A percentile compares a stretch with the other conserved stretches of the same genome.
Evolutionary conservation across 1,284 basidiomycete genomes (phyloP).

Genomic region (Volvariella volvacea): DNA sequence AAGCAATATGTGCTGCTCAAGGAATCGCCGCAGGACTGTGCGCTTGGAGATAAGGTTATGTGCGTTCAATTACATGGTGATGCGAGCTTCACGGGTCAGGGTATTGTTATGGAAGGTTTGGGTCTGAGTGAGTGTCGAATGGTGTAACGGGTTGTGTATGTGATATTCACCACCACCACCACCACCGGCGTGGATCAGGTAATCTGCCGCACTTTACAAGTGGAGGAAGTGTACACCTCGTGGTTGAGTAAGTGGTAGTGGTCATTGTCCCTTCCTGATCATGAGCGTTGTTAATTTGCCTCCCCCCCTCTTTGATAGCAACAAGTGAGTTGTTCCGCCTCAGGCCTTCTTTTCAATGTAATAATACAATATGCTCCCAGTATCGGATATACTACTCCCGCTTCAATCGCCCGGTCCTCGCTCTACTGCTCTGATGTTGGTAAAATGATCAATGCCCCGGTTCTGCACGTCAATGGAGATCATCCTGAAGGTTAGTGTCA

Average conservation of each 20-base stretch:
- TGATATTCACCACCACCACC: neutral
- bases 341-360: conserved; percentile 27
- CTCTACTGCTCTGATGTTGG: conserved; percentile 86
- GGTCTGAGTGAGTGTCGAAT: conserved; percentile 56
- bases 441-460: conserved; percentile 85
- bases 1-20: conserved; percentile 85
- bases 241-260: conserved; percentile 73
- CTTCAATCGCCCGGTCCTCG: conserved; percentile 75
- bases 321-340: conserved; percentile 31
- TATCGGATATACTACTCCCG: conserved; percentile 87
- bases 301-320: no score
- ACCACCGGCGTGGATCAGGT: no score
- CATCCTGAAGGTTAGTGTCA: conserved; percentile 67
- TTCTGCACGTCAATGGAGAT: conserved; percentile 91
- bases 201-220: conserved; percentile 85
- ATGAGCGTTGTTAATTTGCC: no score
- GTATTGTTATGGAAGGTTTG: conserved; percentile 82
- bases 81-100: conserved; percentile 85
- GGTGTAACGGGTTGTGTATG: neutral
- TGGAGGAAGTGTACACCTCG: conserved; percentile 83
- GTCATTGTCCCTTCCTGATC: no score
- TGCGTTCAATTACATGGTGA: conserved; percentile 88
- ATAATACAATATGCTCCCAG: conserved; percentile 34
- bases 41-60: conserved; percentile 80
- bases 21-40: conserved; percentile 57